Evolutionary conservation across 371 early-diverging fungal genomes (phyloP), one percentile per base, ranked within the genome.

Genomic region (Rhizopus microsporus): DNA sequence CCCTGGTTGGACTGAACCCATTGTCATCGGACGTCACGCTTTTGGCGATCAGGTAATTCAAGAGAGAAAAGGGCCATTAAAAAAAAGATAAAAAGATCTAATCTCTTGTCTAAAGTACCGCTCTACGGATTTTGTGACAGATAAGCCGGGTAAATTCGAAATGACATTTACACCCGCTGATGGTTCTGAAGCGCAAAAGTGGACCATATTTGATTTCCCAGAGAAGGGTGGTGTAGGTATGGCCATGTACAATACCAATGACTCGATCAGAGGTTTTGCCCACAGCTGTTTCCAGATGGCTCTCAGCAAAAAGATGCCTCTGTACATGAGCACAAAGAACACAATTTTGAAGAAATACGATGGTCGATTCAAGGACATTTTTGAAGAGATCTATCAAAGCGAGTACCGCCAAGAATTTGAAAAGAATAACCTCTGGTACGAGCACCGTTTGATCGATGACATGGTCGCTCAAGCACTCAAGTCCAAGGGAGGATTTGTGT

Each of bases 401-500:
- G 80, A 81, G 49, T 89, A 88, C 80, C 85, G 88, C 76, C 51
- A 78, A 43, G 72, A 87, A 57, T 93, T 89, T 52, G 89, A 92
- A 54, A 84, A 71, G 17, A 71, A 69, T 15, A 86, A 85, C 51
- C 94, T 96, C 67, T 95, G 93, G 94, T 97, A 97, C 66, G 98
- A 97, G 75, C 98, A 97, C 79, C 89, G 93, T 54, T 80, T 98
- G 55, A 96, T 98, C 64, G 98, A 98, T 71, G 98, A 98, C 69
- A 95, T 97, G 95, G 97, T 98, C 61, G 98, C 98, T 43, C 96
- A 96, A 74, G 92, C 89, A 42, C 78, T 98, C 72, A 98, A 98
- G 81, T 93, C 94, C 43, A 78, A 85, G 44, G 98, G 98, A 58
- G 93, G 93, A 57, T 96, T 95, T 65, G 89, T 98, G 34, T 95